Base-by-base conservation (phyloP, 2,329 filamentous ascomycete species). In the Myriosclerotinia curreyana region DNA sequence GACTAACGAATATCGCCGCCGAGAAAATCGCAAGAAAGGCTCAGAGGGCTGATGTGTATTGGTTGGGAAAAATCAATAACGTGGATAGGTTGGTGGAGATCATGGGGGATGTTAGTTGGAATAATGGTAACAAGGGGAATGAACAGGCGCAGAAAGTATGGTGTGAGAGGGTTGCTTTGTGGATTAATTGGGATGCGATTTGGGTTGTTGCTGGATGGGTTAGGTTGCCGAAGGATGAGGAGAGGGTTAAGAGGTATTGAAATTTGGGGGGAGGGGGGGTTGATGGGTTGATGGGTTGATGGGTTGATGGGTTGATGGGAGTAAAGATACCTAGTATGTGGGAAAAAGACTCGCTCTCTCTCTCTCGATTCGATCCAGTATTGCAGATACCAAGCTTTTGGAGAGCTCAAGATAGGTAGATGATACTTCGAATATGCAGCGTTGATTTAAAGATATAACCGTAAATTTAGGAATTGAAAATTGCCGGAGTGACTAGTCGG, bases 21-120 rank as follows among this genome's bases (percentile, higher is more conserved):
- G 40, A 58, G 7, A 58, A 58, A 15, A 22, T 25, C 5, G 40
- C 4, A 9, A 34, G 28, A 34, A n/a, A 48, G 9, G 20, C 12
- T 15, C 20, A 46, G 20, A 34, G 54, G 20, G 40, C 17, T 5
- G 28, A 46, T 36, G 28, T 46, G 22, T n/a, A 46, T 56, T 56
- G 53, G 53, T 12, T 31, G 15, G 53, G 53, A 5, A 42, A 55
- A 42, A 34, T 56, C 22, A 56, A 56, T 28, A 7, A 58, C 17
- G 3, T 58, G 31, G 28, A 46, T 25, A 34, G 8, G 28, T 44
- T 58, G 54, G 40, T 58, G 28, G 15, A 5, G 40, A 17, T 46
- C 5, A 44, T 46, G 40, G 40, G 54, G 2, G 15, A 15, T n/a
- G 40, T 22, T 25, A 17, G 17, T 15, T 56, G 40, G 25, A 22